Base-by-base conservation (phyloP, 805 yeast genomes). In the Wickerhamia fluorescens region DNA sequence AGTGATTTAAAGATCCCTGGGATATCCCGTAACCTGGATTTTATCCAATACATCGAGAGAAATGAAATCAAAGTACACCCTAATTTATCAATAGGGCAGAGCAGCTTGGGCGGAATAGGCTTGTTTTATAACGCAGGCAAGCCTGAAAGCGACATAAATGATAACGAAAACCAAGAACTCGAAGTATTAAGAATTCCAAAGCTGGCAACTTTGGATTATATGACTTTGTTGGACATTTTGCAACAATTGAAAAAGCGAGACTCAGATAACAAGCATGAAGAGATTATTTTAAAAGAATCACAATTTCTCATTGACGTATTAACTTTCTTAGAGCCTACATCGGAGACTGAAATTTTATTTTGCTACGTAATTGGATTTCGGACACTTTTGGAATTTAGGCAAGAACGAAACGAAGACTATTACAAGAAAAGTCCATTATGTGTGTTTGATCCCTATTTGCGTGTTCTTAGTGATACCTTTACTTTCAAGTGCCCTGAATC, bases 41-140 rank as follows among this genome's bases (percentile, higher is more conserved):
- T 28, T 6, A 15, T 10, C 7, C 14, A 21, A 7, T 33, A 32
- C 32, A 20, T 28, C 5, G 11, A 11, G 12, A 12, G n/a, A 4
- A 23, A 25, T n/a, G 35, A 28, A 4, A 38, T 53, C 12, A 30
- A 20, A 6, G 31, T 37, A 4, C 49, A 50, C 29, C 34, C 29
- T 1, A 21, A 35, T 6, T 20, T 51, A 5, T 18, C 20, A 4
- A 37, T 56, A 23, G 44, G 35, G 13, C 9, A 28, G 11, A 49
- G 58, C 28, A 13, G 30, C 1, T 33, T 53, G 9, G 62, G 63
- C n/a, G 65, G 65, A 8, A 37, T 38, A 6, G 65, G 65, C 5
- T 25, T 58, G 7, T 45, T 49, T 23, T 39, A 42, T 27, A 37
- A 42, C 20, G n/a, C 23, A 18, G 8, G 20, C 32, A 14, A 18